Evolutionary conservation across 2,329 filamentous ascomycete species (phyloP).

Genomic region (Fusarium sp.): DNA sequence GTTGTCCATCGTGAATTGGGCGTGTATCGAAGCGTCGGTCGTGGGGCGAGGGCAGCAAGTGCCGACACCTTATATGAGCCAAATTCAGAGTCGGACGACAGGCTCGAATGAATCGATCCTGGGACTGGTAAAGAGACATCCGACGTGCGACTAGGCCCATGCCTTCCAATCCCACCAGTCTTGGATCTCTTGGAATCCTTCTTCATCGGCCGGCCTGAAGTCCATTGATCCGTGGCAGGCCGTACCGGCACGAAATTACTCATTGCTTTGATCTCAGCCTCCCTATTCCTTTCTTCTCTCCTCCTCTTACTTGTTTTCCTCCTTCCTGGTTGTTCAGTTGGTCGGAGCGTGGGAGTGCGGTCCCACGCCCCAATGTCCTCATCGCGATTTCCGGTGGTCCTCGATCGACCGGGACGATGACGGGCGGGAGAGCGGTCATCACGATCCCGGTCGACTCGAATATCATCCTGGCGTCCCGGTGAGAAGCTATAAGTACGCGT

Average conservation of each 20-base stretch:
- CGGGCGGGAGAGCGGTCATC: conserved; percentile 30
- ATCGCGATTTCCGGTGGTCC: conserved; percentile 19
- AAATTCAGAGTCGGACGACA: conserved; percentile 80
- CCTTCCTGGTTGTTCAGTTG: conserved; percentile 71
- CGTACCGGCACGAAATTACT: conserved; percentile 76
- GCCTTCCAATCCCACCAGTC: conserved; percentile 61
- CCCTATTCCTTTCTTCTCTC: conserved; percentile 80
- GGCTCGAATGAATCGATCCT: conserved; percentile 80
- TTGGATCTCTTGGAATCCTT: conserved; percentile 75
- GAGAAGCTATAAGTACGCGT: conserved; percentile 72
- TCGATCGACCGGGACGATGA: conserved; percentile 36
- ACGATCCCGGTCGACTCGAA: conserved; percentile 54
- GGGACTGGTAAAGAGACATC: conserved; percentile 80
- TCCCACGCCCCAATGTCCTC: conserved; percentile 43
- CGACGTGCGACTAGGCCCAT: conserved; percentile 73
- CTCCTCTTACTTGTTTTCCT: conserved; percentile 81
- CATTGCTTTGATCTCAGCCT: conserved; percentile 91
- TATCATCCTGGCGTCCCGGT: conserved; percentile 67
- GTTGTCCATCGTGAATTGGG: conserved; percentile 70
- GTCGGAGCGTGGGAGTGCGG: conserved; percentile 65
- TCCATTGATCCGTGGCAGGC: conserved; percentile 69
- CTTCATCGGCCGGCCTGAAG: conserved; percentile 69
- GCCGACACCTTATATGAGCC: conserved; percentile 82
- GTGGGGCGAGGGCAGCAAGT: conserved; percentile 84
- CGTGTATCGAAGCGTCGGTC: conserved; percentile 84